A percentile compares a stretch with the other conserved stretches of the same genome.
Evolutionary conservation across 176 grass and related monocot genomes (phyloP).

Genomic region (Calamus simplicifolius): DNA sequence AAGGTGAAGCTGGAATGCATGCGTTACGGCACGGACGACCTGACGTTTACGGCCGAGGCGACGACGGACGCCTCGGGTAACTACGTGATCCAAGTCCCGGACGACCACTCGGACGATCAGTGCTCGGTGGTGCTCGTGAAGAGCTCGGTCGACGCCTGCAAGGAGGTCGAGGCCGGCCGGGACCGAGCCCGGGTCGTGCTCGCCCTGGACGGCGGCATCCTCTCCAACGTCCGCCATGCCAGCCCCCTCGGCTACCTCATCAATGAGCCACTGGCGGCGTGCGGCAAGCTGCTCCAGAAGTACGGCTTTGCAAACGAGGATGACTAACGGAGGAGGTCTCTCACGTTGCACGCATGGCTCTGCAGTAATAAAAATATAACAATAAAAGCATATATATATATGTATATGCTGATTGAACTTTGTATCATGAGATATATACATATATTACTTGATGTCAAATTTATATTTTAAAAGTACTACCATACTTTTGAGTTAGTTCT

Average conservation of each 20-base stretch:
- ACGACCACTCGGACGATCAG: constrained; percentile 59
- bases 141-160: constrained; percentile 43
- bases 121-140: constrained; percentile 53
- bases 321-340: constrained; percentile 6
- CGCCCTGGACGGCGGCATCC: constrained; percentile 24
- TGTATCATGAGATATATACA: too few relatives aligned
- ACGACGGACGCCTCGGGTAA: constrained; percentile 40
- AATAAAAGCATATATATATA: neutral
- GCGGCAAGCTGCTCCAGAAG: constrained; percentile 37
- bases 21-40: constrained; percentile 21
- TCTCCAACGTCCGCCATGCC: constrained; percentile 25
- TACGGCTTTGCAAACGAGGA: constrained; percentile 19
- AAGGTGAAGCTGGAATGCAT: constrained; percentile 81
- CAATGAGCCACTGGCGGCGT: constrained; percentile 37
- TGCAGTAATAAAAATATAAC: constrained; percentile 6
- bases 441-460: too few relatives aligned
- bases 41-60: constrained; percentile 34
- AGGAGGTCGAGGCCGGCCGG: constrained; percentile 2
- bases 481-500: too few relatives aligned
- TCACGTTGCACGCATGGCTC: constrained; percentile 14
- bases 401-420: too few relatives aligned
- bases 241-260: constrained; percentile 74
- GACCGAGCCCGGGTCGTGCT: constrained; percentile 45
- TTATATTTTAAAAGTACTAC: too few relatives aligned
- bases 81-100: constrained; percentile 60